phyloP scores from a whole-genome alignment of 1,284 basidiomycete species.

The Ceratobasidium theobromae region DNA sequence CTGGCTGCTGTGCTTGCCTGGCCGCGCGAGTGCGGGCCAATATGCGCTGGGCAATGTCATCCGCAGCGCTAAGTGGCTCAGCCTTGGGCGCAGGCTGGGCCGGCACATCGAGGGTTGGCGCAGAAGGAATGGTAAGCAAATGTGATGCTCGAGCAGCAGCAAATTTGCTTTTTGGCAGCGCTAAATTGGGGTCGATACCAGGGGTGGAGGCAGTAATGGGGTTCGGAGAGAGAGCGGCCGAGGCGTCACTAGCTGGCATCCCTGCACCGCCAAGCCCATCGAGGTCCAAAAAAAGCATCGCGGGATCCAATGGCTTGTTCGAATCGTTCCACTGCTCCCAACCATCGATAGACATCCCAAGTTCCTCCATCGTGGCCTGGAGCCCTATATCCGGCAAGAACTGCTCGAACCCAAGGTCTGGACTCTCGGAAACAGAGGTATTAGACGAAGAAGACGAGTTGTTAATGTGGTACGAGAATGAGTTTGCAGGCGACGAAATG shows the following conservation, averaged over 20 bases:
- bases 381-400: conserved; percentile 28
- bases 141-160: conserved; percentile 29
- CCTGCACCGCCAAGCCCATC: conserved; percentile 4
- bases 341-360: conserved; percentile 30
- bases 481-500: conserved; percentile 23
- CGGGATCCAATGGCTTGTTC: conserved; percentile 13
- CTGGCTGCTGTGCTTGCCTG: not conserved
- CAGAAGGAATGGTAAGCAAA: conserved; percentile 26
- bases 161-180: conserved; percentile 16
- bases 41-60: conserved; percentile 28
- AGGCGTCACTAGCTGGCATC: not conserved
- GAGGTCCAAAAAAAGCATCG: conserved; percentile 30
- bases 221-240: not conserved
- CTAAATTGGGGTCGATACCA: not conserved
- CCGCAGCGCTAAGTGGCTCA: conserved; percentile 21
- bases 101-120: not conserved
- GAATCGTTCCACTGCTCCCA: conserved; percentile 30
- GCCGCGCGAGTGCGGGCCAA: conserved; percentile 22
- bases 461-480: conserved; percentile 17
- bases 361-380: conserved; percentile 29
- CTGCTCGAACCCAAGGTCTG: conserved; percentile 27
- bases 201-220: conserved; percentile 10
- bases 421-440: conserved; percentile 25
- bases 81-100: not conserved
- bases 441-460: conserved; percentile 22